A percentile compares a stretch with the other conserved stretches of the same genome.
These are phyloP conservation scores for Phialophora expanda DNA, from an alignment of 2,329 filamentous ascomycete species.

Conservation along the genomic window DNA sequence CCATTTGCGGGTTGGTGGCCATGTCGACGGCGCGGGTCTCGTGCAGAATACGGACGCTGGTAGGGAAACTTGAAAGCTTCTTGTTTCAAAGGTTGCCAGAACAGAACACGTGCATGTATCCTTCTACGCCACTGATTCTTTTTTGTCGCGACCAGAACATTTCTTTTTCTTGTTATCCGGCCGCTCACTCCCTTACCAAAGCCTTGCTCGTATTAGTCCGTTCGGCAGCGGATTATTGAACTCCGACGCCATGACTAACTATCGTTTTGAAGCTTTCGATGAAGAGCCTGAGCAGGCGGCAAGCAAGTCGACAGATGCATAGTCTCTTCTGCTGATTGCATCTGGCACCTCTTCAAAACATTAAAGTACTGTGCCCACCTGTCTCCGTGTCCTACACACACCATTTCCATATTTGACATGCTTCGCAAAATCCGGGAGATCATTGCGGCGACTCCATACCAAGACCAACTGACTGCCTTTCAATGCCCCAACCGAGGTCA, in stretches of 20 bases:
- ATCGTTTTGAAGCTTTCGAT: not conserved
- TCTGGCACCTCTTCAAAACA: not conserved
- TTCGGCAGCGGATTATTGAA: not conserved
- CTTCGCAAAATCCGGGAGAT: not conserved
- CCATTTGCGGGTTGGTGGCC: not conserved
- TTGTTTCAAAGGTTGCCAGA: no score
- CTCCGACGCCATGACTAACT: not conserved
- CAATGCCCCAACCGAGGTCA: no score
- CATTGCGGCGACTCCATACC: no score
- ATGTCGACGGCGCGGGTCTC: not conserved
- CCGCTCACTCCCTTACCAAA: not conserved
- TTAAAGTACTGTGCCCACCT: not conserved
- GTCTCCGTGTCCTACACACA: not conserved
- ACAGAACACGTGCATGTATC: no score
- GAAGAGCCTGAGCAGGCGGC: no score
- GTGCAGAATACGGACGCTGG: not conserved
- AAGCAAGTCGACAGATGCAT: no score
- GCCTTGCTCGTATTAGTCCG: not conserved
- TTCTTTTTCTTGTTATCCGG: no score
- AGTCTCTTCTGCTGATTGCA: not conserved
- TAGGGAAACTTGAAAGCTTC: not conserved
- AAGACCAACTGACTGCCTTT: no score
- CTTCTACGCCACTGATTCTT: no score
- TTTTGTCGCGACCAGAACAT: no score
- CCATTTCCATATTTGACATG: not conserved